Percentiles rank a stretch among this genome's conserved stretches.
phyloP scores from a whole-genome alignment of 1,139 yeast species.

The Scheffersomyces titani region DNA sequence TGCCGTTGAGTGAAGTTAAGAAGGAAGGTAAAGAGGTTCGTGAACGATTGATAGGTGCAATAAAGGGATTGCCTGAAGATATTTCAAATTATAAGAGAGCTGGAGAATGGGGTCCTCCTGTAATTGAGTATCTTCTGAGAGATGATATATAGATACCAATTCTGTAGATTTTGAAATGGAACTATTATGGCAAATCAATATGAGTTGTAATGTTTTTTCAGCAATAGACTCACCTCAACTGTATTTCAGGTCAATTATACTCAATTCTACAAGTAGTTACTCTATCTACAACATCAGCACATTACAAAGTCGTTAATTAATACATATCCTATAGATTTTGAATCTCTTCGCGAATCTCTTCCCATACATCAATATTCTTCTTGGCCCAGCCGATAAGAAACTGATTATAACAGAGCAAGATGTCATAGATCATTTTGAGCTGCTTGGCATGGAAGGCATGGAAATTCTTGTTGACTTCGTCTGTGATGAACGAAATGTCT shows the following conservation, averaged over 20 bases:
- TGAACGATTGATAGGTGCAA: slow-evolving; percentile 41
- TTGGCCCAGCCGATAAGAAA: slow-evolving; percentile 69
- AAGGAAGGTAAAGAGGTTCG: slow-evolving; percentile 51
- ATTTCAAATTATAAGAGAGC: slow-evolving; percentile 39
- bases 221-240: not conserved
- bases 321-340: slow-evolving; percentile 17
- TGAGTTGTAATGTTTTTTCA: too few species aligned
- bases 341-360: slow-evolving; percentile 57
- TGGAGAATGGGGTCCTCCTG: slow-evolving; percentile 43
- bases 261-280: not conserved
- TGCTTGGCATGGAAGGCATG: slow-evolving; percentile 52
- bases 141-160: not conserved
- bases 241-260: not conserved
- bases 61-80: slow-evolving; percentile 41
- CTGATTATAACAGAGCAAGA: slow-evolving; percentile 53
- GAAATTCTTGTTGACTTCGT: slow-evolving; percentile 51
- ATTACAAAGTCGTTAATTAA: not conserved
- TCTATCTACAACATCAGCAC: not conserved
- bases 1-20: slow-evolving; percentile 58
- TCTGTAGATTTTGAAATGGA: too few species aligned
- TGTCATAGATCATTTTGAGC: slow-evolving; percentile 43
- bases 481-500: slow-evolving; percentile 57
- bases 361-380: slow-evolving; percentile 73
- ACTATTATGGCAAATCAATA: too few species aligned
- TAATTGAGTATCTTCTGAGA: slow-evolving; percentile 27